Conservation (phyloP, 2,329 filamentous ascomycete genomes). For the Ophiostoma fasciatum region DNA sequence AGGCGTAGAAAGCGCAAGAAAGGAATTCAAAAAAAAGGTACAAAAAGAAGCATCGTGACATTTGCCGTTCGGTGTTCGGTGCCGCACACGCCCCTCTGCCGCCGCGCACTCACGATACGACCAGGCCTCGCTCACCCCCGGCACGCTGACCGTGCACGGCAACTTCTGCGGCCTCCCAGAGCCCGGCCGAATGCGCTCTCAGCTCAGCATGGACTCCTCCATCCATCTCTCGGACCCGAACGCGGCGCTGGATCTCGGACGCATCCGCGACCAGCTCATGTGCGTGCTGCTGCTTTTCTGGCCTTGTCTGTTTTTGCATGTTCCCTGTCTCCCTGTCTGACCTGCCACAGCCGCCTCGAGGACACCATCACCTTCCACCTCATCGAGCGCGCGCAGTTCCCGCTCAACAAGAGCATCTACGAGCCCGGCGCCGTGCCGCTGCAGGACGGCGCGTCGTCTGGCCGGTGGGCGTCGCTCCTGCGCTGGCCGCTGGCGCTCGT, state of each 20-base stretch:
- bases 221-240: constrained; percentile 77
- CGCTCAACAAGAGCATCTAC: constrained; percentile 82
- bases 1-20: too few relatives aligned
- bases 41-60: too few relatives aligned
- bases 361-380: constrained; percentile 96
- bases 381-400: constrained; percentile 96
- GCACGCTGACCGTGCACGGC: too few relatives aligned
- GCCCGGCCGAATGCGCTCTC: too few relatives aligned
- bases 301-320: not conserved
- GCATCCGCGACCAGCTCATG: constrained; percentile 92
- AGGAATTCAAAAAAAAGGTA: too few relatives aligned
- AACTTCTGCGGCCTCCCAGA: too few relatives aligned
- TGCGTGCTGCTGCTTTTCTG: constrained; percentile 27
- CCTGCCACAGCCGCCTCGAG: constrained; percentile 60
- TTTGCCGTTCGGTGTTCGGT: too few relatives aligned
- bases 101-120: too few relatives aligned
- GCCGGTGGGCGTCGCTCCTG: not conserved
- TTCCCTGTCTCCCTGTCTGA: not conserved
- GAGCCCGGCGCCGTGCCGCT: constrained; percentile 63
- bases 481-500: constrained; percentile 1
- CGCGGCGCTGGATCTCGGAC: constrained; percentile 74
- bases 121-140: too few relatives aligned
- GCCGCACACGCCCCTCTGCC: too few relatives aligned
- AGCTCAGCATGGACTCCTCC: constrained; percentile 60
- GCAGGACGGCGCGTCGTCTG: constrained; percentile 31